Evolutionary conservation across 164 flowering plant species (phyloP), one percentile per base, ranked within the genome.

Genomic region (Vitis riparia): DNA sequence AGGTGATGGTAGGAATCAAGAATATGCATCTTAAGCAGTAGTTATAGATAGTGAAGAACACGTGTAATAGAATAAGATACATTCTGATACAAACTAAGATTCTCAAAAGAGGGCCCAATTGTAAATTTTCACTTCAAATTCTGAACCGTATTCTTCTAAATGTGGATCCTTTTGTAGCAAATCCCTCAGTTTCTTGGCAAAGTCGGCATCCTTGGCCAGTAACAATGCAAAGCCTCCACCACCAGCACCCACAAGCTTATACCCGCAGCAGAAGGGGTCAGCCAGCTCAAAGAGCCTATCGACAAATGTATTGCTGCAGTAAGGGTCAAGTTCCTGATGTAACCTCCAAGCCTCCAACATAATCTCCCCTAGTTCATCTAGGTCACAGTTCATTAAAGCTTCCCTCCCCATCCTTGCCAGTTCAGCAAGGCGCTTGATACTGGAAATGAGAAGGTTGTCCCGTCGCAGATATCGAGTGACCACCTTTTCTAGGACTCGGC

Each of bases 201-300:
- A 59, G n/a, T 75, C 75, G 9, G 74, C 80, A 78, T 81, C 82
- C 80, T 85, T 89, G 59, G 92, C 89, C 11, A 96, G 89, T 62
- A 96, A 74, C 73, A 93, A 69, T 0, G 98, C 98, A 70, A 93
- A 96, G n/a, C 99, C 98, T 3, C 99, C 99, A 29, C 99, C 98
- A 47, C 99, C 98, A 63, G 98, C 97, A 53, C 99, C 99, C 1
- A 93, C 97, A 50, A 96, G 98, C 84, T 96, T 96, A 86, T 88
- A 93, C 27, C 98, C 99, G 59, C 88, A 83, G 81, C 99, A 96
- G 70, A 77, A 93, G n/a, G 77, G 81, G 30, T 84, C 85, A 15
- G 92, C 80, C 73, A 85, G 81, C 68, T 81, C 85, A 68, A 96
- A 96, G 9, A 96, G 92, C 66, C 70, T 71, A 66, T 96, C 99